Conservation (phyloP, 495 filamentous ascomycete genomes). For the Aspergillus nanangensis region DNA sequence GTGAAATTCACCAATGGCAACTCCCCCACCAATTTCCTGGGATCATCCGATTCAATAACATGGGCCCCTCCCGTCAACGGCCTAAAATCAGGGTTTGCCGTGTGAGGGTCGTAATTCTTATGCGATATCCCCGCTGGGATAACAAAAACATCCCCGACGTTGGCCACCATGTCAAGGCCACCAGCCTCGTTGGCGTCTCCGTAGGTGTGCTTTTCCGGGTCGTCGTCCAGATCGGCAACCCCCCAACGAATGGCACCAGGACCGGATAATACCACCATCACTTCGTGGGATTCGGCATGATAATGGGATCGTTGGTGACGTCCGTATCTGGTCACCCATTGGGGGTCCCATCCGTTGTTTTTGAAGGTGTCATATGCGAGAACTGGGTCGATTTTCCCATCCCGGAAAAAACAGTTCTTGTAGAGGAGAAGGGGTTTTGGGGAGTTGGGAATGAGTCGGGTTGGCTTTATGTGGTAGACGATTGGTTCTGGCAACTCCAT, state of each 20-base stretch:
- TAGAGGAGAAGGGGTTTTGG: slow-evolving; percentile 27
- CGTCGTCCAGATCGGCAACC: slow-evolving; percentile 24
- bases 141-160: slow-evolving; percentile 32
- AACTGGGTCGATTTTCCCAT: slow-evolving; percentile 6
- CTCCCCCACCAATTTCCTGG: slow-evolving; percentile 5
- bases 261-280: slow-evolving; percentile 33
- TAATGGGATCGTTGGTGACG: slow-evolving; percentile 31
- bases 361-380: slow-evolving; percentile 26
- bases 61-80: slow-evolving; percentile 27
- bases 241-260: slow-evolving; percentile 31
- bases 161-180: slow-evolving; percentile 18
- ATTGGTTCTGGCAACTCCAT: too few species aligned
- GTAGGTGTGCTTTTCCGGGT: slow-evolving; percentile 20
- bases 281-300: slow-evolving; percentile 32
- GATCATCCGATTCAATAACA: slow-evolving; percentile 11
- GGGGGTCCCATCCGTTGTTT: slow-evolving; percentile 25
- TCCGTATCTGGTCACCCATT: slow-evolving; percentile 35
- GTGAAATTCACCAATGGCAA: slow-evolving; percentile 9
- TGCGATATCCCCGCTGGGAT: slow-evolving; percentile 32
- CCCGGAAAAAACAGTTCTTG: slow-evolving; percentile 7
- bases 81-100: slow-evolving; percentile 8
- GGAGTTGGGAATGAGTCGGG: slow-evolving; percentile 29
- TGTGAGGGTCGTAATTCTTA: slow-evolving; percentile 20
- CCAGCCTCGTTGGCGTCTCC: slow-evolving; percentile 11
- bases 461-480: slow-evolving; percentile 13